Evolutionary conservation across 106 monocot species (phyloP).

Genomic region (Iris macrosiphon): DNA sequence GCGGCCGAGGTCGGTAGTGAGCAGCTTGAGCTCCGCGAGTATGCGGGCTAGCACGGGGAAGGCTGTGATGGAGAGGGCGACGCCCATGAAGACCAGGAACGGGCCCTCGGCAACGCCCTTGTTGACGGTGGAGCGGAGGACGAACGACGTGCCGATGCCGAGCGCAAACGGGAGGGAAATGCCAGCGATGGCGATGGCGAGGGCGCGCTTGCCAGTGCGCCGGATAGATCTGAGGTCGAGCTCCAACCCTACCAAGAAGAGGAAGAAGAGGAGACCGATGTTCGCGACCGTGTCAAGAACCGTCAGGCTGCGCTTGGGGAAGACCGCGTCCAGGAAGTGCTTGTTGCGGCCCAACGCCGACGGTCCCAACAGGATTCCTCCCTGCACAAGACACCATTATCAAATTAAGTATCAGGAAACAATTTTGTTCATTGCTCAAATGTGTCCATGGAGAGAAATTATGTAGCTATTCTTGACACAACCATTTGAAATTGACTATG

Average conservation of each 20-base stretch:
- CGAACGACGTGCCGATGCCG: constrained; percentile 10
- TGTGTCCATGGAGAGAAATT: too few species aligned
- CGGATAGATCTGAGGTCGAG: constrained; percentile 13
- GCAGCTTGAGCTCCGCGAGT: constrained; percentile 10
- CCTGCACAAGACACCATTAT: neutral
- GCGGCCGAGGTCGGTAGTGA: constrained; percentile 7
- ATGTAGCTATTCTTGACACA: too few species aligned
- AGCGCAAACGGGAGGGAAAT: constrained; percentile 7
- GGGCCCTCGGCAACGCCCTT: constrained; percentile 1
- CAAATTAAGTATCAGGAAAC: neutral
- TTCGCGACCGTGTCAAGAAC: constrained; percentile 11
- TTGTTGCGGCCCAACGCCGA: constrained; percentile 5
- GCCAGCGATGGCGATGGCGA: constrained; percentile 9
- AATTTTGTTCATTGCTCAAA: too few species aligned
- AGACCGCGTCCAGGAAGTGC: neutral
- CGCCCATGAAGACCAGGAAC: constrained; percentile 17
- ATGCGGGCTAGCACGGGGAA: constrained; percentile 12
- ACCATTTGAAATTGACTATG: too few species aligned
- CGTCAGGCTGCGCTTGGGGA: constrained; percentile 7
- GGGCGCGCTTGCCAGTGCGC: constrained; percentile 10
- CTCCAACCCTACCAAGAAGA: constrained; percentile 20
- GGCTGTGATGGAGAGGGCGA: constrained; percentile 21
- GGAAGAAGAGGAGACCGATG: constrained; percentile 20
- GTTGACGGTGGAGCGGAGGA: constrained; percentile 2
- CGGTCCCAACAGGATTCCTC: constrained; percentile 13